phyloP scores from a whole-genome alignment of 352 stramenopile species.

The Plasmopara viticola region DNA sequence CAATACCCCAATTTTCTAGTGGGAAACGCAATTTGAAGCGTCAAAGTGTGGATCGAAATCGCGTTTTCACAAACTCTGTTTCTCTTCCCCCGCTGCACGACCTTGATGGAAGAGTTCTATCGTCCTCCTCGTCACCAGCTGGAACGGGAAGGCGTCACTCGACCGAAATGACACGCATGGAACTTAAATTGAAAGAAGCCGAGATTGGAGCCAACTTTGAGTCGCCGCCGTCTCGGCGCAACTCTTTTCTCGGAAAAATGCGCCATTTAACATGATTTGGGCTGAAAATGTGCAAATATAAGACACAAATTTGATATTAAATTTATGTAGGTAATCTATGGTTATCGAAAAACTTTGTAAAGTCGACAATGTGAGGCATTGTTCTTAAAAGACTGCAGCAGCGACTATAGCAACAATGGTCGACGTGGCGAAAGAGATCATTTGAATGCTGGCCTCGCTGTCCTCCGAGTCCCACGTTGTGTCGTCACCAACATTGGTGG shows the following conservation, averaged over 20 bases:
- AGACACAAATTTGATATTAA: background rate
- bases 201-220: conserved; percentile 47
- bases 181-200: conserved; percentile 57
- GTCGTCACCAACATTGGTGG: conserved; percentile 13
- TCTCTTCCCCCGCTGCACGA: conserved; percentile 20
- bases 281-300: too few relatives aligned
- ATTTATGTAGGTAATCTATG: conserved; percentile 11
- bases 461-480: conserved; percentile 2
- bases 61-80: conserved; percentile 7
- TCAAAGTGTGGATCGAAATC: background rate
- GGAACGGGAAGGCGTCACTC: conserved; percentile 17
- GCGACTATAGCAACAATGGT: conserved; percentile 12
- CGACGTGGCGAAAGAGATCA: conserved; percentile 12
- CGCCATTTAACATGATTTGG: conserved; percentile 12
- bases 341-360: conserved; percentile 19
- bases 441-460: conserved; percentile 17
- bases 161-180: conserved; percentile 32
- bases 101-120: conserved; percentile 11
- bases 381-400: background rate
- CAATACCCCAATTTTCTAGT: conserved; percentile 9
- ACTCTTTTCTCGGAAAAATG: conserved; percentile 15
- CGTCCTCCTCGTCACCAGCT: conserved; percentile 9
- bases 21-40: conserved; percentile 3
- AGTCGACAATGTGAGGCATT: conserved; percentile 19
- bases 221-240: conserved; percentile 14